phyloP scores from a whole-genome alignment of 176 grass and related monocot genomes.

The Carex pumila region DNA sequence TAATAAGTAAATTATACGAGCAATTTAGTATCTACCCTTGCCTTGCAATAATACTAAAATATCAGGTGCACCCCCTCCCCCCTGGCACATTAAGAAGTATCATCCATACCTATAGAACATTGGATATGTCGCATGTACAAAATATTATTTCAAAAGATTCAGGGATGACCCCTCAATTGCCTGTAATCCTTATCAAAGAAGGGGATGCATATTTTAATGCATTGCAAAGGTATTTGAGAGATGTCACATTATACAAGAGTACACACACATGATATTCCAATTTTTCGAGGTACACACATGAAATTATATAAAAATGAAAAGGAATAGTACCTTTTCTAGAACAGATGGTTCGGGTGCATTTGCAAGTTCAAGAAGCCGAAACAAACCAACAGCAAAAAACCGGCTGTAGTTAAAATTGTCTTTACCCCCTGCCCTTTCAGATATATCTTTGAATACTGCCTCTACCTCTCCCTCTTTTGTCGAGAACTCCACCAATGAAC shows the following conservation, averaged over 20 bases:
- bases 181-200: too few species aligned
- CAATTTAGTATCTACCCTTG: background rate
- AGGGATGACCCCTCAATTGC: too few species aligned
- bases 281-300: background rate
- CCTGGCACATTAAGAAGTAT: background rate
- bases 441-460: conserved; percentile 72
- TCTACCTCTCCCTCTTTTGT: conserved; percentile 87
- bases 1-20: background rate
- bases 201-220: background rate
- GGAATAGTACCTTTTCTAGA: conserved; percentile 74
- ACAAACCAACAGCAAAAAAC: conserved; percentile 93
- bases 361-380: conserved; percentile 88
- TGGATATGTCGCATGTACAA: background rate
- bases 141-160: background rate
- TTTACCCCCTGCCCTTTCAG: conserved; percentile 75
- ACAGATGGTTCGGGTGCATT: conserved; percentile 91
- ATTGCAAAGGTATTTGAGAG: background rate
- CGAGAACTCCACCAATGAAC: conserved; percentile 66
- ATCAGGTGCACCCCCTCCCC: background rate
- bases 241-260: background rate
- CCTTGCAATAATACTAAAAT: background rate
- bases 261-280: background rate
- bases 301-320: conserved; percentile 25
- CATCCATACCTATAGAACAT: background rate
- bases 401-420: conserved; percentile 94